Conservation (phyloP, 192 early-diverging fungal species). For the Coemansia sp. region DNA sequence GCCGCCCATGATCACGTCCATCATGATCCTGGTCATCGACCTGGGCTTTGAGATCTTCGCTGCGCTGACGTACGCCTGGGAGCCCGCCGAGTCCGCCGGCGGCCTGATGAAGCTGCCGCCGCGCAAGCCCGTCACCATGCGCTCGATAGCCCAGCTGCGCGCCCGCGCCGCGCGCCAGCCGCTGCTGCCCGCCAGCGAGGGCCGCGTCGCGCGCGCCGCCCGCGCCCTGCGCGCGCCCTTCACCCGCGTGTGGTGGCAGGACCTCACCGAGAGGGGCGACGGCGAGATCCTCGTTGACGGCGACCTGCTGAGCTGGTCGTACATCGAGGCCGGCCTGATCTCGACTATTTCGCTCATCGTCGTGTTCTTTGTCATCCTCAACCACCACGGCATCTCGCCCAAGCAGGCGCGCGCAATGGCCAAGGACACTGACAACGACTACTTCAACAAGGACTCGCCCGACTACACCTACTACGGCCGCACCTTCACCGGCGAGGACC, state of each 20-base stretch:
- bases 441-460: conserved; percentile 58
- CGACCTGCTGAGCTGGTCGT: conserved; percentile 80
- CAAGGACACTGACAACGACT: conserved; percentile 45
- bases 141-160: conserved; percentile 73
- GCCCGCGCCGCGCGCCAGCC: conserved; percentile 57
- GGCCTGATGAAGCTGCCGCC: conserved; percentile 90
- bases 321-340: conserved; percentile 85
- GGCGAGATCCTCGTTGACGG: conserved; percentile 89
- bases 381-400: conserved; percentile 67
- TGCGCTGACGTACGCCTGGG: conserved; percentile 91
- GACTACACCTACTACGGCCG: conserved; percentile 46
- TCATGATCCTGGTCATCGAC: conserved; percentile 91
- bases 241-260: conserved; percentile 63
- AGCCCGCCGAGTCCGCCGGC: conserved; percentile 74
- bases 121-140: conserved; percentile 83
- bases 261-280: conserved; percentile 68
- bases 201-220: conserved; percentile 21
- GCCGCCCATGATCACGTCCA: conserved; percentile 77
- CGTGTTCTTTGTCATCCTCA: conserved; percentile 82
- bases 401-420: conserved; percentile 62
- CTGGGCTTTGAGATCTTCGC: conserved; percentile 92
- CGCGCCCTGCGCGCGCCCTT: conserved; percentile 54
- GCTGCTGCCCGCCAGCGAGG: conserved; percentile 38
- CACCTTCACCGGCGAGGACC: conserved; percentile 56
- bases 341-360: conserved; percentile 71